A percentile compares a stretch with the other conserved stretches of the same genome.
Conservation (phyloP, 1,284 basidiomycete species). For the Ceratobasidium sp. region DNA sequence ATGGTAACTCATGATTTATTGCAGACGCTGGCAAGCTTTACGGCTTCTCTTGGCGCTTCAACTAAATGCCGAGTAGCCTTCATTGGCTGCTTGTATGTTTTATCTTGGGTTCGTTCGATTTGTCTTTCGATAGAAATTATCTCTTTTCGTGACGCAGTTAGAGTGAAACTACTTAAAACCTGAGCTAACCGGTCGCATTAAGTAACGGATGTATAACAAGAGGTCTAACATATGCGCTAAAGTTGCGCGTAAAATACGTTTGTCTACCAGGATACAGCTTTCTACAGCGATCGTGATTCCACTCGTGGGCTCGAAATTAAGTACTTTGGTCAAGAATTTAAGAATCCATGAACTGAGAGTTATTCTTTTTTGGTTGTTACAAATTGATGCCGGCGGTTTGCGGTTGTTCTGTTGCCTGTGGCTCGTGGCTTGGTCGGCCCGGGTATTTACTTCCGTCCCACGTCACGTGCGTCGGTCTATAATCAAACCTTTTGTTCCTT, state of each 20-base stretch:
- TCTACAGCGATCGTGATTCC: too few relatives aligned
- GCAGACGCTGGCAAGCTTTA: conserved; percentile 31
- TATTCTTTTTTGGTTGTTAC: neutral
- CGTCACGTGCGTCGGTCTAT: neutral
- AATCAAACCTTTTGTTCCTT: neutral
- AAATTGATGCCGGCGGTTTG: neutral
- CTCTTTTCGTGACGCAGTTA: neutral
- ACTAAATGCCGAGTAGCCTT: neutral
- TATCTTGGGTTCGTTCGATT: neutral
- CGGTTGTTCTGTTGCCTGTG: neutral
- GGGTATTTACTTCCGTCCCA: neutral
- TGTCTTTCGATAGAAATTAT: neutral
- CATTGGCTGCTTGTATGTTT: neutral
- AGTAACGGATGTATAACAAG: too few relatives aligned
- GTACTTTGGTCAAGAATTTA: neutral
- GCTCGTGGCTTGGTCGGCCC: too few relatives aligned
- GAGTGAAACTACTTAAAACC: too few relatives aligned
- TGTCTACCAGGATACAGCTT: too few relatives aligned
- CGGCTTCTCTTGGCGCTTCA: conserved; percentile 38
- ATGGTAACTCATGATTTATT: neutral
- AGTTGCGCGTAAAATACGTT: too few relatives aligned
- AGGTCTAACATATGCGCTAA: too few relatives aligned
- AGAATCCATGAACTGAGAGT: neutral
- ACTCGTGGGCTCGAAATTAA: too few relatives aligned
- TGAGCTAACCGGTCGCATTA: too few relatives aligned